Conservation (phyloP, 257 asterid species). For the Perilla frutescens region DNA sequence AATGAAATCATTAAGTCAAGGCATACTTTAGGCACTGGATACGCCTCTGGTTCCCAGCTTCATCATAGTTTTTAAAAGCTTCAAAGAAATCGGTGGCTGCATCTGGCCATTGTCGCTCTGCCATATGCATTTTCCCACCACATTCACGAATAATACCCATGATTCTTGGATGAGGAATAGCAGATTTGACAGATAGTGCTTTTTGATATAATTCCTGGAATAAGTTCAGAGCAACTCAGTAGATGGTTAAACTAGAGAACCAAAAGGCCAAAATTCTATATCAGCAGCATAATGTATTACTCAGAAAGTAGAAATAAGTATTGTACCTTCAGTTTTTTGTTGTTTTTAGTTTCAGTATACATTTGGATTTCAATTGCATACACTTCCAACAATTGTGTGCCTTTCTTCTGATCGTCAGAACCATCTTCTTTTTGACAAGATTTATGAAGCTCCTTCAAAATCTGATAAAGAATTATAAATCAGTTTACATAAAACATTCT, state of each 20-base stretch:
- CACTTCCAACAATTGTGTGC: slow-evolving; percentile 94
- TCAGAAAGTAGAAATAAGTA: slow-evolving; percentile 22
- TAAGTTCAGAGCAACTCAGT: slow-evolving; percentile 28
- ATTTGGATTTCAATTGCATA: slow-evolving; percentile 99
- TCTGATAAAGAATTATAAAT: slow-evolving; percentile 52
- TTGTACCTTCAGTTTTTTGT: slow-evolving; percentile 92
- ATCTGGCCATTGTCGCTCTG: slow-evolving; percentile 94
- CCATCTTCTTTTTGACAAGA: slow-evolving; percentile 99
- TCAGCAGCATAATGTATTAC: neutral
- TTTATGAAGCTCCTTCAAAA: slow-evolving; percentile 94
- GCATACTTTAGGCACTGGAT: slow-evolving; percentile 94
- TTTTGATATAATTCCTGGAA: slow-evolving; percentile 85
- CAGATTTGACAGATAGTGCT: slow-evolving; percentile 94
- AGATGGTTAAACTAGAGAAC: slow-evolving; percentile 18
- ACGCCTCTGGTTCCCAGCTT: slow-evolving; percentile 97
- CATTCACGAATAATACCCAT: slow-evolving; percentile 99
- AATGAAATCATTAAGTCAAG: slow-evolving; percentile 14
- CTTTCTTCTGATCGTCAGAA: slow-evolving; percentile 97
- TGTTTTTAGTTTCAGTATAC: slow-evolving; percentile 97
- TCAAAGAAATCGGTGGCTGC: slow-evolving; percentile 99
- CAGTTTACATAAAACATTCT: slow-evolving; percentile 26
- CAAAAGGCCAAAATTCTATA: slow-evolving; percentile 3
- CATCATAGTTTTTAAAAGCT: slow-evolving; percentile 97
- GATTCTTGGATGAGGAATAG: slow-evolving; percentile 98
- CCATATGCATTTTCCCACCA: slow-evolving; percentile 99